Conservation (phyloP, 1,139 yeast species). For the Diutina pseudorugosa region DNA sequence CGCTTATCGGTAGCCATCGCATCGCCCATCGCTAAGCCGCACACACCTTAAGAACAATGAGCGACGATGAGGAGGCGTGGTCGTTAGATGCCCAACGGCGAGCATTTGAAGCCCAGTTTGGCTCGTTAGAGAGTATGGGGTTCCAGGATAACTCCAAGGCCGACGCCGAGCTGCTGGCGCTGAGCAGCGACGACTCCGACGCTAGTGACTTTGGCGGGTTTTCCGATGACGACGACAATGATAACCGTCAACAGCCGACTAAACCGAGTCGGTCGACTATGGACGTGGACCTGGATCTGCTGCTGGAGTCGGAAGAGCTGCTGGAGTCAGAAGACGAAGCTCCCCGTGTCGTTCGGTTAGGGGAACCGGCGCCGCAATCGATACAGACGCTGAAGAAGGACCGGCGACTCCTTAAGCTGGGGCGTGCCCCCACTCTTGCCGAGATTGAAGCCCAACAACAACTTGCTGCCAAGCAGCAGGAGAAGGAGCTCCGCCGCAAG, state of each 20-base stretch:
- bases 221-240: constrained; percentile 8
- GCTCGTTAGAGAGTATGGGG: constrained; percentile 47
- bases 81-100: constrained; percentile 45
- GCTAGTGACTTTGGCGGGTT: constrained; percentile 13
- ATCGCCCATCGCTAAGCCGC: background rate
- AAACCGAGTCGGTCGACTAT: background rate
- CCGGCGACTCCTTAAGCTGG: constrained; percentile 21
- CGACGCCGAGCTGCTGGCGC: constrained; percentile 4
- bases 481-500: constrained; percentile 14
- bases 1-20: background rate
- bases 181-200: constrained; percentile 5
- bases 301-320: background rate
- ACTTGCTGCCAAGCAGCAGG: constrained; percentile 14
- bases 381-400: constrained; percentile 17
- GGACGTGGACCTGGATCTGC: background rate
- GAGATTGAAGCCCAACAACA: constrained; percentile 21
- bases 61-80: constrained; percentile 19
- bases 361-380: background rate
- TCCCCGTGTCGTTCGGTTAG: constrained; percentile 26
- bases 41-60: background rate
- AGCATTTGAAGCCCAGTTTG: constrained; percentile 63
- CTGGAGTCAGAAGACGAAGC: constrained; percentile 3
- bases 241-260: background rate
- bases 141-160: constrained; percentile 39
- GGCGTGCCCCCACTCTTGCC: constrained; percentile 28